Evolutionary conservation across 2,329 filamentous ascomycete genomes (phyloP).

Genomic region (Uncinocarpus reesii): DNA sequence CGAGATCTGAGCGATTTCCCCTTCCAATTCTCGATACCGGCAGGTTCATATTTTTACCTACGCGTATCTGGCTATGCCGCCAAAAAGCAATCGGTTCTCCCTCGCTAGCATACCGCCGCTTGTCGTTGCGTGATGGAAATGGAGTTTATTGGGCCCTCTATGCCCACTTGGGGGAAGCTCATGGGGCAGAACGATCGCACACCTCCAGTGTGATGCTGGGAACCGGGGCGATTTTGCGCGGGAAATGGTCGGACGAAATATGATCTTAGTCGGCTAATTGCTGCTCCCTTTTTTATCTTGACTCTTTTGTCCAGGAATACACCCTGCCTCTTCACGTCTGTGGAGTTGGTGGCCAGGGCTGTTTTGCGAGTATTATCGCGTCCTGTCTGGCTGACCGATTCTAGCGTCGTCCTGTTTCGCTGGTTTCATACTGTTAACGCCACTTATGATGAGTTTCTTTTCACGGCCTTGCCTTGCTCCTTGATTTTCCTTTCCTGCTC

Average conservation of each 20-base stretch:
- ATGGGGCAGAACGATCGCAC: background rate
- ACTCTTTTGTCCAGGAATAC: background rate
- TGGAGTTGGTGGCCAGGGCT: background rate
- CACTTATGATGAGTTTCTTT: conserved; percentile 6
- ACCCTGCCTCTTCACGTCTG: background rate
- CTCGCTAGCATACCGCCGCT: background rate
- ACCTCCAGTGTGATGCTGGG: background rate
- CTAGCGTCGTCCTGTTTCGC: background rate
- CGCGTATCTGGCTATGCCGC: conserved; percentile 14
- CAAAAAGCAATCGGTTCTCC: conserved; percentile 4
- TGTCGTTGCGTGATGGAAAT: background rate
- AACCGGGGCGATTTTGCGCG: background rate
- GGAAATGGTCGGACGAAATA: background rate
- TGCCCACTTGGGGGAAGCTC: background rate
- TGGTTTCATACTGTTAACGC: conserved; percentile 6
- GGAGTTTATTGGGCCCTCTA: background rate
- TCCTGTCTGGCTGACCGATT: background rate
- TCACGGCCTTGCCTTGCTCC: background rate
- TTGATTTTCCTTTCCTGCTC: background rate
- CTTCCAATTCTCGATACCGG: conserved; percentile 8
- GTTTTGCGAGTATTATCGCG: background rate
- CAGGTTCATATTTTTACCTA: conserved; percentile 5
- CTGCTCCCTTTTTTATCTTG: background rate
- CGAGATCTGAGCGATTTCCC: conserved; percentile 59
- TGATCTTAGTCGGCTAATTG: background rate